A percentile compares a stretch with the other conserved stretches of the same genome.
These are phyloP conservation scores for Hypoxylon fragiforme DNA, from an alignment of 495 filamentous ascomycete genomes.

Conservation along the genomic window DNA sequence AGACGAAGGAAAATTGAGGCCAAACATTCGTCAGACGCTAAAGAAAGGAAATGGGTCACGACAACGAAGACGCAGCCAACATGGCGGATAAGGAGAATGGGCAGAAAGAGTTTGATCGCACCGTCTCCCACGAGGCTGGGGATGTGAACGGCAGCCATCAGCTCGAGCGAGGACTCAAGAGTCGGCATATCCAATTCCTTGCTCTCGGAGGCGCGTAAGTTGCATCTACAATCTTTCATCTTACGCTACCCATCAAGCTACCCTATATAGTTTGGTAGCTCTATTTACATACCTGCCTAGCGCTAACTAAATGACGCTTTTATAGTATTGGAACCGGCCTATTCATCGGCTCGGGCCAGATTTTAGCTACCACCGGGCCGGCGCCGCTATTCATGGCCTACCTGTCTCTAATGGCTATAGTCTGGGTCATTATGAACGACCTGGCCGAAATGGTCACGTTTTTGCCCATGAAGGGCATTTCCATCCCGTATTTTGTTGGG, in stretches of 20 bases:
- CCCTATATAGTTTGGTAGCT: too few species aligned
- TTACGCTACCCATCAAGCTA: too few species aligned
- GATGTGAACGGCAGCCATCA: constrained; percentile 58
- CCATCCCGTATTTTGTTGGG: constrained; percentile 66
- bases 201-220: constrained; percentile 64
- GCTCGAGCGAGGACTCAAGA: constrained; percentile 64
- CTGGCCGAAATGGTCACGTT: constrained; percentile 61
- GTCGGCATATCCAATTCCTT: constrained; percentile 71
- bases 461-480: constrained; percentile 62
- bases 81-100: constrained; percentile 41
- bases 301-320: background rate
- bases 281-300: background rate
- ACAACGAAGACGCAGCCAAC: constrained; percentile 5
- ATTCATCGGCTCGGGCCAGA: constrained; percentile 56
- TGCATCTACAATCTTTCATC: too few species aligned
- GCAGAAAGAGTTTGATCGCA: constrained; percentile 52
- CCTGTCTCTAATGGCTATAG: constrained; percentile 41
- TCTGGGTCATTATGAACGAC: constrained; percentile 52
- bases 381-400: constrained; percentile 58
- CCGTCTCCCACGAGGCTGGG: constrained; percentile 49
- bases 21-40: background rate
- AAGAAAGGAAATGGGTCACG: constrained; percentile 9
- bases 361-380: constrained; percentile 52
- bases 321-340: constrained; percentile 66
- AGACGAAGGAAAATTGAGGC: too few species aligned